These are phyloP conservation scores for Paracoccidioides lutzii DNA, from an alignment of 2,329 filamentous ascomycete species.

Conservation along the genomic window DNA sequence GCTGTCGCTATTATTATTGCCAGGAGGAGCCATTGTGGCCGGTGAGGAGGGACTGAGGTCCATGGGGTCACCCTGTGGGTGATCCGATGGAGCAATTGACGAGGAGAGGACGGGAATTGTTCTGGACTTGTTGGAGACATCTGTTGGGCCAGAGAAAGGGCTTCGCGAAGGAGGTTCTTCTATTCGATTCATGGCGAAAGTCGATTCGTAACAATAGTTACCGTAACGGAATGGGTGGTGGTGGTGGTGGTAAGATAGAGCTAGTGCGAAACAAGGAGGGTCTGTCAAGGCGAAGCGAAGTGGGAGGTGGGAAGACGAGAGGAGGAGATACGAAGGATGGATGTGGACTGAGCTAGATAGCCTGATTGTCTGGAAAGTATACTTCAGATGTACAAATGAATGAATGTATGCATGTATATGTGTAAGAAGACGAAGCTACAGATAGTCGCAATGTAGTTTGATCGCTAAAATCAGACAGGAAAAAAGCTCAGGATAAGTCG, in stretches of 20 bases:
- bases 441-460: neutral
- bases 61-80: slow-evolving; percentile 41
- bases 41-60: slow-evolving; percentile 39
- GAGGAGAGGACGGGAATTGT: slow-evolving; percentile 41
- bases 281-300: no score
- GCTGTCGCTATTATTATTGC: slow-evolving; percentile 27
- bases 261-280: no score
- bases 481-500: neutral
- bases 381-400: neutral
- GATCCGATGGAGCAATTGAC: slow-evolving; percentile 31
- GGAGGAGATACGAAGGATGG: neutral
- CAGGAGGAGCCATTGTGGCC: slow-evolving; percentile 36
- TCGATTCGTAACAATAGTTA: neutral
- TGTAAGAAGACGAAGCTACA: neutral
- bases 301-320: neutral
- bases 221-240: slow-evolving; percentile 1
- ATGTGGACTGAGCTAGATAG: neutral
- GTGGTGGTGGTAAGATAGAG: neutral
- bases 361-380: neutral
- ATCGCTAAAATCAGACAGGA: neutral
- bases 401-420: neutral
- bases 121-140: slow-evolving; percentile 35
- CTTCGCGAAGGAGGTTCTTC: slow-evolving; percentile 32
- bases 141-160: slow-evolving; percentile 30
- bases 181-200: slow-evolving; percentile 27